A percentile compares a stretch with the other conserved stretches of the same genome.
Evolutionary conservation across 768 basidiomycete genomes (phyloP).

Genomic region (Leccinum obscurum): DNA sequence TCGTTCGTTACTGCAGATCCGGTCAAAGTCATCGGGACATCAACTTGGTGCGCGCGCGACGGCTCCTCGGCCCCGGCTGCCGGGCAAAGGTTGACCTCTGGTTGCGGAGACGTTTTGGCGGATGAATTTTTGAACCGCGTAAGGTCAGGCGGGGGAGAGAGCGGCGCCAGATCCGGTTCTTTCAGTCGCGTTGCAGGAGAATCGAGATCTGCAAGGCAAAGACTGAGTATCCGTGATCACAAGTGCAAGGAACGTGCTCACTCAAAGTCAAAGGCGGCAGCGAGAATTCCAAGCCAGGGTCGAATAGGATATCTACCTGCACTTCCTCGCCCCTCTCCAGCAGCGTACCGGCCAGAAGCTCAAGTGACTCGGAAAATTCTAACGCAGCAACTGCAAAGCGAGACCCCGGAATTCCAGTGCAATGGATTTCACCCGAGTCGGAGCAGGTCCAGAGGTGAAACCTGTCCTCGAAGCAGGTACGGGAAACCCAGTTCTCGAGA

Average conservation of each 20-base stretch:
- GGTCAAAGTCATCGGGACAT: constrained; percentile 1
- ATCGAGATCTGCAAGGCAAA: constrained; percentile 23
- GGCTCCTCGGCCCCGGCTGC: neutral
- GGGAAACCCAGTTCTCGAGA: constrained; percentile 66
- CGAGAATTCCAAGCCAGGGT: constrained; percentile 18
- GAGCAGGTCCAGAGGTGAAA: constrained; percentile 52
- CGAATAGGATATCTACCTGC: constrained; percentile 9
- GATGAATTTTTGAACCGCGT: constrained; percentile 7
- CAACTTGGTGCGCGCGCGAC: constrained; percentile 4
- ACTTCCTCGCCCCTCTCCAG: constrained; percentile 16
- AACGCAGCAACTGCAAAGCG: constrained; percentile 65
- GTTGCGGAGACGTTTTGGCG: neutral
- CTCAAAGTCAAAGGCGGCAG: constrained; percentile 19
- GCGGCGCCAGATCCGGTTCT: constrained; percentile 4
- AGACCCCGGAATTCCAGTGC: constrained; percentile 45
- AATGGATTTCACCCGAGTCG: constrained; percentile 37
- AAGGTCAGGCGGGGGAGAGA: constrained; percentile 2
- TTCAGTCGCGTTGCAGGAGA: constrained; percentile 15
- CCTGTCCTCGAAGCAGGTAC: constrained; percentile 78
- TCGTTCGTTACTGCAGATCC: constrained; percentile 14
- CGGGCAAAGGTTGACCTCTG: neutral
- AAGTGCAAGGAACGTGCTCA: constrained; percentile 14
- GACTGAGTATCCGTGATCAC: constrained; percentile 14
- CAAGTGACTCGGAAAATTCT: constrained; percentile 69
- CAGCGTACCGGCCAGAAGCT: constrained; percentile 57